Percentiles rank a stretch among this genome's conserved stretches.
These are phyloP conservation scores for Nepenthes mirabilis DNA, from an alignment of 148 eudicot species.

Conservation along the genomic window DNA sequence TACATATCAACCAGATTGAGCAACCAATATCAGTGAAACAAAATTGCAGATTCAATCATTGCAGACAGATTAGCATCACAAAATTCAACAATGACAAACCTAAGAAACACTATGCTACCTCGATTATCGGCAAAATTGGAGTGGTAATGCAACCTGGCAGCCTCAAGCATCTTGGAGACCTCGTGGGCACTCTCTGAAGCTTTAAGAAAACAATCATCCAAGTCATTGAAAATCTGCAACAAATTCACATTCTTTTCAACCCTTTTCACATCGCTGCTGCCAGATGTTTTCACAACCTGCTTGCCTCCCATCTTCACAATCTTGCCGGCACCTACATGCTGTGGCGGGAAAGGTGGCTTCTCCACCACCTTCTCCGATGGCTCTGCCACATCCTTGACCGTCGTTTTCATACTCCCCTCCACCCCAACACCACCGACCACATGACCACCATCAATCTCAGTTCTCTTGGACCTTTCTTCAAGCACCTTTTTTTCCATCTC, in stretches of 20 bases:
- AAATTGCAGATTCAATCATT: too few relatives aligned
- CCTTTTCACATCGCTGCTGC: conserved; percentile 33
- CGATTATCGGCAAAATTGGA: conserved; percentile 85
- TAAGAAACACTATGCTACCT: conserved; percentile 13
- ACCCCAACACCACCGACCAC: conserved; percentile 6
- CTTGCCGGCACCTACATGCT: conserved; percentile 7
- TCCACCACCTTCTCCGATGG: conserved; percentile 19
- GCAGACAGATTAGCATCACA: too few relatives aligned
- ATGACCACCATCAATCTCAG: conserved; percentile 4
- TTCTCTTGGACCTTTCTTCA: conserved; percentile 27
- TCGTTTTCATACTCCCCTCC: conserved; percentile 10
- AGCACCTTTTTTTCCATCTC: conserved; percentile 32
- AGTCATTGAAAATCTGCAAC: conserved; percentile 44
- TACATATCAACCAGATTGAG: too few relatives aligned
- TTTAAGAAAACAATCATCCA: conserved; percentile 77
- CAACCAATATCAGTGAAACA: too few relatives aligned
- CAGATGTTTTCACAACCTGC: conserved; percentile 17
- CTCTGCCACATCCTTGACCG: conserved; percentile 15
- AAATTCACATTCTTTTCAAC: conserved; percentile 40
- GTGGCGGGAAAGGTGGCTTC: conserved; percentile 27
- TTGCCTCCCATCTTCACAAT: conserved; percentile 33
- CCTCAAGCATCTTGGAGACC: conserved; percentile 90
- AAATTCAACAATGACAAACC: too few relatives aligned
- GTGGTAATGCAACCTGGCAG: conserved; percentile 86
- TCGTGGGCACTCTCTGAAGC: conserved; percentile 82